Conservation (phyloP, 1,139 yeast genomes). For the Kluyveromyces sp. region DNA sequence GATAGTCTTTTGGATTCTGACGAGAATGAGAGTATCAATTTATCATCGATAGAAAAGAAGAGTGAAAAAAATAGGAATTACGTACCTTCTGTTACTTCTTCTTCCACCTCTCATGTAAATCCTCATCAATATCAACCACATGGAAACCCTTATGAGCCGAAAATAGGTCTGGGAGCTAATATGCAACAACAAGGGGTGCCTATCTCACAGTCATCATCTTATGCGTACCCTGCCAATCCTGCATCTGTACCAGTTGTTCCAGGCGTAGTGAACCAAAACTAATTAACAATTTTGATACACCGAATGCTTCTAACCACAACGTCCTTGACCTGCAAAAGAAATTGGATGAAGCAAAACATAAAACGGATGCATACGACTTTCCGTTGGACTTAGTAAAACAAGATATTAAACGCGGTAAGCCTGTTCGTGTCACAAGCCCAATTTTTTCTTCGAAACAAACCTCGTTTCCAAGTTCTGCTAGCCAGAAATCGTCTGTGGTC, state of each 20-base stretch:
- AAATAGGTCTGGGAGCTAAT: not conserved
- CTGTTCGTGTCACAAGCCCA: conserved; percentile 16
- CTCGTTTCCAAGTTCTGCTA: not conserved
- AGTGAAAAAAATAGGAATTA: not conserved
- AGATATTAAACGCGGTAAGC: conserved; percentile 32
- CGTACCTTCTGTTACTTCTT: not conserved
- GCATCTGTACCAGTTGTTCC: not conserved
- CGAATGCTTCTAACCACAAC: not conserved
- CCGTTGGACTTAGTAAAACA: conserved; percentile 52
- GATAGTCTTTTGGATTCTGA: conserved; percentile 26
- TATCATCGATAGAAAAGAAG: not conserved
- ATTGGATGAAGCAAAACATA: conserved; percentile 43
- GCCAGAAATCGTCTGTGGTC: not conserved
- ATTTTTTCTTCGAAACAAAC: not conserved
- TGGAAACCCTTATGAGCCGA: not conserved
- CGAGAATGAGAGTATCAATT: conserved; percentile 10
- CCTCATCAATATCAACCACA: not conserved
- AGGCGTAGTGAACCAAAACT: conserved; percentile 1
- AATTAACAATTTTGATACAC: not conserved
- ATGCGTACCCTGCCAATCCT: not conserved
- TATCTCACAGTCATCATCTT: not conserved
- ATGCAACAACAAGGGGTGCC: too few relatives aligned
- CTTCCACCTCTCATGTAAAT: not conserved
- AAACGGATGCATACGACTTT: conserved; percentile 72
- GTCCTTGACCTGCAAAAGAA: conserved; percentile 27